phyloP scores from a whole-genome alignment of 345 rosid genomes.

The Tarenaya hassleriana region DNA sequence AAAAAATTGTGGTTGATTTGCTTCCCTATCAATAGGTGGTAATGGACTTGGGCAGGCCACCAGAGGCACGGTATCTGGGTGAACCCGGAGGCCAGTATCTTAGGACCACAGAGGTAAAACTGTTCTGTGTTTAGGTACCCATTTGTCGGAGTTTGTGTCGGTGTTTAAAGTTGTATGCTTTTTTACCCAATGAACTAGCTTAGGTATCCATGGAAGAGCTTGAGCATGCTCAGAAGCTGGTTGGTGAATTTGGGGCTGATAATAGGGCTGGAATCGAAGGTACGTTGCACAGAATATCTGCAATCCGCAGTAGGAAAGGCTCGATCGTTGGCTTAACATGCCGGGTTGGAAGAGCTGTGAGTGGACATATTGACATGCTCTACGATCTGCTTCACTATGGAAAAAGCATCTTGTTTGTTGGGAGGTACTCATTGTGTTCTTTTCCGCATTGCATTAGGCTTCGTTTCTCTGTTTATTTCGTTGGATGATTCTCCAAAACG shows the following conservation, averaged over 20 bases:
- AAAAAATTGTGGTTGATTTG: not conserved
- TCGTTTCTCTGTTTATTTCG: not conserved
- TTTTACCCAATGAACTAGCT: slow-evolving; percentile 34
- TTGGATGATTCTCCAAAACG: not conserved
- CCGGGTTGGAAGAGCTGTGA: slow-evolving; percentile 60
- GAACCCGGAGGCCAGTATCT: slow-evolving; percentile 46
- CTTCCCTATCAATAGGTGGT: slow-evolving; percentile 29
- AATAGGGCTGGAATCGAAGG: slow-evolving; percentile 69
- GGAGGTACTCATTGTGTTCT: slow-evolving; percentile 36
- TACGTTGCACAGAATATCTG: slow-evolving; percentile 61
- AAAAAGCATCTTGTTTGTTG: slow-evolving; percentile 58
- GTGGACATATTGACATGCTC: slow-evolving; percentile 58
- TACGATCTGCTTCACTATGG: slow-evolving; percentile 55
- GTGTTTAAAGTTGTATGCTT: not conserved
- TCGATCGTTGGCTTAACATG: slow-evolving; percentile 53
- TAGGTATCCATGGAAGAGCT: slow-evolving; percentile 50
- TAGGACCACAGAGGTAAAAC: slow-evolving; percentile 46
- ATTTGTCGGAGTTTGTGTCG: not conserved
- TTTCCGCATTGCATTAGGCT: not conserved
- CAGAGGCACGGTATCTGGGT: slow-evolving; percentile 59
- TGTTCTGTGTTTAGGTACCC: not conserved
- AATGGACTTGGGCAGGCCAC: slow-evolving; percentile 54
- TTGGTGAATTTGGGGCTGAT: slow-evolving; percentile 55
- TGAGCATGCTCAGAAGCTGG: slow-evolving; percentile 50
- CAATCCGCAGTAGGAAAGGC: slow-evolving; percentile 54